A percentile compares a stretch with the other conserved stretches of the same genome.
Conservation (phyloP, 2,329 filamentous ascomycete genomes). For the Verticillium alfalfae region DNA sequence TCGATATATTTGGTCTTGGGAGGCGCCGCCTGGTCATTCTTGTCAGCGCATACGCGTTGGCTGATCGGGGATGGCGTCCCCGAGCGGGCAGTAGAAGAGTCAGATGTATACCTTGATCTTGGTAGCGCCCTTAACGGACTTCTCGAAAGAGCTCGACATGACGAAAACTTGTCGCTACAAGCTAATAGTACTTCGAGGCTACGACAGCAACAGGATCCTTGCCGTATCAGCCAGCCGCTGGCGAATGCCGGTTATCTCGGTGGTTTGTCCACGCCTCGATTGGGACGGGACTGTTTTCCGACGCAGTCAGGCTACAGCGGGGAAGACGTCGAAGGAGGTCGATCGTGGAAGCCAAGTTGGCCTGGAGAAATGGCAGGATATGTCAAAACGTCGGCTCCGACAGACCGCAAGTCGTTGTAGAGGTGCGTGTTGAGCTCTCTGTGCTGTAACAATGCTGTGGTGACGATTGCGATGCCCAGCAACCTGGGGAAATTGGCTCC, state of each 20-base stretch:
- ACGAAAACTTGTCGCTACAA: background rate
- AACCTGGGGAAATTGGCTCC: background rate
- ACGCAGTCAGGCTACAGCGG: no score
- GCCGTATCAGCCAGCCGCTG: background rate
- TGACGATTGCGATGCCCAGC: background rate
- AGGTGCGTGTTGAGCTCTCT: background rate
- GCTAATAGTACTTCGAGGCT: background rate
- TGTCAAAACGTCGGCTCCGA: background rate
- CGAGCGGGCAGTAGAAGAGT: background rate
- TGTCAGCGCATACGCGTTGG: slow-evolving; percentile 11
- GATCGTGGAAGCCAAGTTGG: no score
- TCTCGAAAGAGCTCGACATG: slow-evolving; percentile 92
- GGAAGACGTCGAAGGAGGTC: no score
- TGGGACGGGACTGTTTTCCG: no score
- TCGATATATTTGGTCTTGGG: slow-evolving; percentile 99
- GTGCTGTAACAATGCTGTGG: background rate
- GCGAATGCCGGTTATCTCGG: no score
- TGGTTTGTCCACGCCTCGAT: no score
- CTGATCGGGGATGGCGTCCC: background rate
- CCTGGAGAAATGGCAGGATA: background rate
- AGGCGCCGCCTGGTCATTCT: slow-evolving; percentile 50
- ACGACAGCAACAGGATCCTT: background rate
- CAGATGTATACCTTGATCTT: slow-evolving; percentile 74
- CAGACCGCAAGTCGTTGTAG: background rate
- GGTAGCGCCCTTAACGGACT: slow-evolving; percentile 97